Conservation (phyloP, 306 rosid species). For the Gillenia trifoliata region DNA sequence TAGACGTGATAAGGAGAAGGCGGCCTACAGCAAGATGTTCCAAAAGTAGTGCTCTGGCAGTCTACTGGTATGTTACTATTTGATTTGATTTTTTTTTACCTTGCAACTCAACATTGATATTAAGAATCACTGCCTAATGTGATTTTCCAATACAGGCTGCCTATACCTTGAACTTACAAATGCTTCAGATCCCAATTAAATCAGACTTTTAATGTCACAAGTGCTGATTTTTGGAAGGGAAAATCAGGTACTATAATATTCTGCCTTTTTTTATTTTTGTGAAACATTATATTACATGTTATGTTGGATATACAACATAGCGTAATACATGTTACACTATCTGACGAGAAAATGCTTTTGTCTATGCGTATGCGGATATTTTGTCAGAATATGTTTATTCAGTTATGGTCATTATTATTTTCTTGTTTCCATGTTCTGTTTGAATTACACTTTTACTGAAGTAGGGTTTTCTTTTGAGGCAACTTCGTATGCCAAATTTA, state of each 20-base stretch:
- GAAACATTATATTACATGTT: neutral
- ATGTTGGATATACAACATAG: neutral
- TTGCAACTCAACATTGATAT: neutral
- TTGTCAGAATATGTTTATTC: no score
- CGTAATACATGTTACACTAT: no score
- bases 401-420: no score
- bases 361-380: no score
- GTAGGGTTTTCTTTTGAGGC: no score
- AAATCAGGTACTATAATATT: slow-evolving; percentile 4
- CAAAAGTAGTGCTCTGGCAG: slow-evolving; percentile 30
- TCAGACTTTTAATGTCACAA: slow-evolving; percentile 2
- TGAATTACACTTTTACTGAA: no score
- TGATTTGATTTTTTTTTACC: neutral
- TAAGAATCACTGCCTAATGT: neutral
- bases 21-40: slow-evolving; percentile 83
- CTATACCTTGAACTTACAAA: neutral
- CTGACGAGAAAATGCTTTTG: no score
- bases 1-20: slow-evolving; percentile 67
- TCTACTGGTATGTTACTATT: slow-evolving; percentile 25
- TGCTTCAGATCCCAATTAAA: neutral
- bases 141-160: neutral
- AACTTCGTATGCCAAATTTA: no score
- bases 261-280: neutral
- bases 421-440: no score
- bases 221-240: slow-evolving; percentile 16